Conservation (phyloP, 805 yeast species). For the Candida incommunis region DNA sequence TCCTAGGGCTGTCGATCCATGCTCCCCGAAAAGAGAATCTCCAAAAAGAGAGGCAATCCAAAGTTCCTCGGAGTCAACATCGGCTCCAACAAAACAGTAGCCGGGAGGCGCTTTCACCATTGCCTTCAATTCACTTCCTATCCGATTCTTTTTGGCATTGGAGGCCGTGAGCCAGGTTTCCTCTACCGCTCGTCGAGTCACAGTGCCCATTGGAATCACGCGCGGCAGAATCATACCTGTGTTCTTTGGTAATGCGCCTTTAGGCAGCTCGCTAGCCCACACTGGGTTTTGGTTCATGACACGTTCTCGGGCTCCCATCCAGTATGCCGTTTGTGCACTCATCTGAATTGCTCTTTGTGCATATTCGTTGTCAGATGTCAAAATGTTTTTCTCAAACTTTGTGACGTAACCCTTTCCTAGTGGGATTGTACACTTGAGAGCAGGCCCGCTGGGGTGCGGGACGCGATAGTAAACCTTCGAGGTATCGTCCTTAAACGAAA, state of each 20-base stretch:
- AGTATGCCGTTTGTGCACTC: constrained; percentile 72
- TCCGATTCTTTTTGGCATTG: constrained; percentile 69
- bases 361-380: constrained; percentile 54
- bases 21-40: constrained; percentile 75
- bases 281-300: constrained; percentile 79
- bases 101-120: constrained; percentile 79
- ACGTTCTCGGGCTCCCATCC: constrained; percentile 85
- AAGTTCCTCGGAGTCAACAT: constrained; percentile 93
- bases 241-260: constrained; percentile 10
- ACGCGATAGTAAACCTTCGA: constrained; percentile 13
- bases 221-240: constrained; percentile 71
- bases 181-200: constrained; percentile 92
- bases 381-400: constrained; percentile 56
- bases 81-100: constrained; percentile 91
- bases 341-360: constrained; percentile 71
- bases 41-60: constrained; percentile 97
- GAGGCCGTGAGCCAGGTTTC: constrained; percentile 97
- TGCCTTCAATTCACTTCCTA: constrained; percentile 90
- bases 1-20: constrained; percentile 93
- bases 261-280: constrained; percentile 23
- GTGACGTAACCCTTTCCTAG: constrained; percentile 63
- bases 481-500: constrained; percentile 18
- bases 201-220: constrained; percentile 87
- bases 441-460: neutral
- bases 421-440: constrained; percentile 49